Evolutionary conservation across 2,329 filamentous ascomycete species (phyloP).

Genomic region (Epichloe gansuensis): DNA sequence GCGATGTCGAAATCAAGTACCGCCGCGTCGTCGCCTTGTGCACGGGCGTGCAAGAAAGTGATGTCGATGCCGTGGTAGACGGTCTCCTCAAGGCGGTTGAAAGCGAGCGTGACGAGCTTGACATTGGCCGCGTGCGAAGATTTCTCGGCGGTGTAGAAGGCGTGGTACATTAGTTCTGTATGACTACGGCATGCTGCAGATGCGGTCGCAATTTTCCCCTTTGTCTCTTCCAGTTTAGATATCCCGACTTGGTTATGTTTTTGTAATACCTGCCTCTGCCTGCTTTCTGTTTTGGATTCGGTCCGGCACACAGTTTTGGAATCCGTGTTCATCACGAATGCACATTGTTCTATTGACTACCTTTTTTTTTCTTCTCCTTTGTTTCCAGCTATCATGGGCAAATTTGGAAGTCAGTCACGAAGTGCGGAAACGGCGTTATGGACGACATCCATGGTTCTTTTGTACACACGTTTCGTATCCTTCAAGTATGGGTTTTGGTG

Average conservation of each 20-base stretch:
- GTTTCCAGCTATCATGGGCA: neutral
- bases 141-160: slow-evolving; percentile 71
- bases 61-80: slow-evolving; percentile 71
- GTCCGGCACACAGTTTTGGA: too few relatives aligned
- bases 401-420: too few relatives aligned
- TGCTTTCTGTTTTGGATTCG: neutral
- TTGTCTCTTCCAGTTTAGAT: neutral
- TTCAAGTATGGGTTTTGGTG: too few relatives aligned
- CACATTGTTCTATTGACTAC: too few relatives aligned
- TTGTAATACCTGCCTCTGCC: neutral
- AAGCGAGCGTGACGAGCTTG: slow-evolving; percentile 66
- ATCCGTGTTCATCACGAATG: too few relatives aligned
- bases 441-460: neutral
- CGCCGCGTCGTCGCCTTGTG: slow-evolving; percentile 78
- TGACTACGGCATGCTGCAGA: neutral
- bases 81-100: slow-evolving; percentile 77
- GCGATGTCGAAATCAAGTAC: slow-evolving; percentile 78
- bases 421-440: neutral
- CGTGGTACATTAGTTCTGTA: slow-evolving; percentile 28
- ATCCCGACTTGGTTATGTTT: neutral
- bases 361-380: neutral
- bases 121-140: slow-evolving; percentile 62
- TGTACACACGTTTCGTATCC: neutral
- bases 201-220: neutral
- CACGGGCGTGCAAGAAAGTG: slow-evolving; percentile 62